Base-by-base conservation (phyloP, 1,284 basidiomycete species). In the Xerocomus minutiporus region DNA sequence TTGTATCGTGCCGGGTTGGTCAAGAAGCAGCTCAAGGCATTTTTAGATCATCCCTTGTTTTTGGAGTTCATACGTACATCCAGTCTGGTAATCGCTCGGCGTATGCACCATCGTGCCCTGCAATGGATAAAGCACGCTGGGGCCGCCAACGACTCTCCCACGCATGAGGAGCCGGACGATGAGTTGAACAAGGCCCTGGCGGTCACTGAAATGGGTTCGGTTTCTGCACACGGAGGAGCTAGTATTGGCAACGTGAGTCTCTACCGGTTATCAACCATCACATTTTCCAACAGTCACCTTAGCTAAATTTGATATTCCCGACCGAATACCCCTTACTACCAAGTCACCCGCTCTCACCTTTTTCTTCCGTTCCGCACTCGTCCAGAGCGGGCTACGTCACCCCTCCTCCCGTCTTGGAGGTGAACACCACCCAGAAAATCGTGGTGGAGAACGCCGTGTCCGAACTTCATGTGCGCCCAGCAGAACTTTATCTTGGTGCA, bases 301-400 rank as follows among this genome's bases (percentile, higher is more conserved):
- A 67, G 65, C 1, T 62, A 15, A 46, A 56, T 20, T 20, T 48
- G 7, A 26, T 46, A 20, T 36, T 45, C 13, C 67, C 64, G 3
- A 34, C 23, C 0, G 56, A 58, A 45, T 65, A 64, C 38, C 64
- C 65, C 2, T 41, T 69, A 3, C 53, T 62, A 11, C 28, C 57
- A 5, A 41, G 44, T 3, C 53, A 65, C 28, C 52, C 51, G 0
- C 56, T 65, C 35, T 65, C 63, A 8, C 65, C 67, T 3, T 43
- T 54, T 4, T 50, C 57, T 20, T 9, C 53, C 15, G 26, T 20
- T 38, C 31, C 53, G 15, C 58, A 68, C 41, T 57, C 58, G 11
- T 7, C 36, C 2, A 61, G 47, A 38, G 56, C 60, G 1, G 66
- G 64, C 4, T 68, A 68, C 40, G n/a, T 20, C 2, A 28, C 49